These are phyloP conservation scores for Orbilia brochopaga DNA, from an alignment of 2,329 filamentous ascomycete genomes.

Conservation along the genomic window DNA sequence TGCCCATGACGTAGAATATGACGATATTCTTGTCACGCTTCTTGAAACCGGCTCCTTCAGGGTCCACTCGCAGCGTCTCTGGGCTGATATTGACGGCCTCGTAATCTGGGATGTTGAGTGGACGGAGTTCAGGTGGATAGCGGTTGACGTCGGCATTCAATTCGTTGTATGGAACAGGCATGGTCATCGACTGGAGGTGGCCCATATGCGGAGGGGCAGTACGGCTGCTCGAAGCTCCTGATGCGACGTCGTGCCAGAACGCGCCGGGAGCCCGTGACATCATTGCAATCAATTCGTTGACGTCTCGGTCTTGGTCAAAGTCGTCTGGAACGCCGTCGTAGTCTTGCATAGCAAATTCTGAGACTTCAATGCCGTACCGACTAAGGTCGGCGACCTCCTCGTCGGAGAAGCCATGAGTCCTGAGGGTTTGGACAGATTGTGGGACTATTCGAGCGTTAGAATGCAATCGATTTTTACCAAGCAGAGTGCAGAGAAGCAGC, in stretches of 20 bases:
- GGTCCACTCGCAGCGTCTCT: constrained; percentile 5
- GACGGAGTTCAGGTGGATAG: constrained; percentile 22
- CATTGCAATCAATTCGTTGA: constrained; percentile 5
- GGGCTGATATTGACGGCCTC: constrained; percentile 6
- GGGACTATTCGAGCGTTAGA: constrained; percentile 11
- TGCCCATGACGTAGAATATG: constrained; percentile 28
- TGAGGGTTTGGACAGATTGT: constrained; percentile 17
- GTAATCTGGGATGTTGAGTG: constrained; percentile 23
- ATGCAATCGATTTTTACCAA: too few relatives aligned
- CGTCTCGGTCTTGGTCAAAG: constrained; percentile 5
- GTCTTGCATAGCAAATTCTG: background rate
- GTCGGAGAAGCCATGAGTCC: constrained; percentile 3
- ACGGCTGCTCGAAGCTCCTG: background rate
- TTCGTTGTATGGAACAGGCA: constrained; percentile 20
- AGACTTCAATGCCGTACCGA: constrained; percentile 1
- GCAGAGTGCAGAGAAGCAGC: too few relatives aligned
- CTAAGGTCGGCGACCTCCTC: constrained; percentile 8
- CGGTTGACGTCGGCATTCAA: constrained; percentile 24
- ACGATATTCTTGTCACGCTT: constrained; percentile 21
- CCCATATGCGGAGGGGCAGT: background rate
- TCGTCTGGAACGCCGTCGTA: constrained; percentile 12
- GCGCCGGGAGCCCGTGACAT: constrained; percentile 8
- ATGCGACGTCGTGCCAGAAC: too few relatives aligned
- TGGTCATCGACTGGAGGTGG: constrained; percentile 14
- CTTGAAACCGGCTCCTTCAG: constrained; percentile 9